Evolutionary conservation across 139 green algal genomes (phyloP).

Genomic region (Zygnema cylindricum): DNA sequence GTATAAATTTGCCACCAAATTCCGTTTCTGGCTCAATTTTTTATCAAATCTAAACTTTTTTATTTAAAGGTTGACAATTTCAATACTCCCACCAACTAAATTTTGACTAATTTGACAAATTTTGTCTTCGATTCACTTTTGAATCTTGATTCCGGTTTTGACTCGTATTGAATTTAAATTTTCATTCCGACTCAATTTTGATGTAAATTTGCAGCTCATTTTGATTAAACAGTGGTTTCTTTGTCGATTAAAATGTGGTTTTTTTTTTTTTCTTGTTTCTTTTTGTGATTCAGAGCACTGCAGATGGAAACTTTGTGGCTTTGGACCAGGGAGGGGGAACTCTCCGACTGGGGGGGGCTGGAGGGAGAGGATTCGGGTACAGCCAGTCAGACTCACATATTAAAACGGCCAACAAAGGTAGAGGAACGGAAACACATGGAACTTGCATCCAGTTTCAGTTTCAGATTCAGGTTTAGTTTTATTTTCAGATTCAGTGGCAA

Average conservation of each 20-base stretch:
- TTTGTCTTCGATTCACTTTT: too few relatives aligned
- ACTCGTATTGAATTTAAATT: too few relatives aligned
- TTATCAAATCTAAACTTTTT: background rate
- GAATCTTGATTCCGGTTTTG: too few relatives aligned
- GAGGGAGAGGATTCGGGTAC: slow-evolving; percentile 78
- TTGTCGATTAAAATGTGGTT: slow-evolving; percentile 19
- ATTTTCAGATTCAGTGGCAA: too few relatives aligned
- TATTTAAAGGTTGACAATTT: too few relatives aligned
- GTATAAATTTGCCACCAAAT: background rate
- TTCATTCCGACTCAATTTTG: too few relatives aligned
- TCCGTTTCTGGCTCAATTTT: background rate
- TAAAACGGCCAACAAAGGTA: too few relatives aligned
- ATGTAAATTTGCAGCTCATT: background rate
- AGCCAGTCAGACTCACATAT: too few relatives aligned
- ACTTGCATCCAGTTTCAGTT: too few relatives aligned
- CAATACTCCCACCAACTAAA: background rate
- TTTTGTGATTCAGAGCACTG: slow-evolving; percentile 42
- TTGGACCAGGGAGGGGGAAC: slow-evolving; percentile 61
- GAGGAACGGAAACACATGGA: too few relatives aligned
- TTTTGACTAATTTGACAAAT: background rate
- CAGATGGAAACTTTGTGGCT: slow-evolving; percentile 85
- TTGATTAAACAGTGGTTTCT: background rate
- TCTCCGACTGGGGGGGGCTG: slow-evolving; percentile 59
- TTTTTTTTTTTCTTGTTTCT: background rate
- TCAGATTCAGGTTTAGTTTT: too few relatives aligned